Evolutionary conservation across 2,329 filamentous ascomycete species (phyloP).

Genomic region (Pseudogymnoascus sp.): DNA sequence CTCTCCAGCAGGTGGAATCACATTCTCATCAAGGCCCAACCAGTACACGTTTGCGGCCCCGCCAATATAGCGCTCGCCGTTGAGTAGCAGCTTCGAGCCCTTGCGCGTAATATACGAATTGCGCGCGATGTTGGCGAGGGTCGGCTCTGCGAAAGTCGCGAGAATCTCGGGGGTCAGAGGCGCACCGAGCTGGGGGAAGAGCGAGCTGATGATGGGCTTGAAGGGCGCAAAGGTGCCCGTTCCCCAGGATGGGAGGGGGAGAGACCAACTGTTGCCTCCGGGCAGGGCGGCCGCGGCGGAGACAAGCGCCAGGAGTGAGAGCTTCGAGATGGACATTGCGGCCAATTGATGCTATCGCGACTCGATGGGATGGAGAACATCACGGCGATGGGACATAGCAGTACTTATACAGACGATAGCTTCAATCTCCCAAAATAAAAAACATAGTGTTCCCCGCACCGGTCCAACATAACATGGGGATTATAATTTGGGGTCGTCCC

Average conservation of each 20-base stretch:
- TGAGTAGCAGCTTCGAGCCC: constrained; percentile 30
- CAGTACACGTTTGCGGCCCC: constrained; percentile 43
- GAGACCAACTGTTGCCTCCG: constrained; percentile 96
- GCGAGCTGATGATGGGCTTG: constrained; percentile 45
- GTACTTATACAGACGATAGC: constrained; percentile 1
- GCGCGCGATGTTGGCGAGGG: constrained; percentile 14
- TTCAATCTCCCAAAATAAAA: constrained; percentile 1
- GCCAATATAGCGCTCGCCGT: constrained; percentile 35
- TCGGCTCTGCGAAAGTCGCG: constrained; percentile 16
- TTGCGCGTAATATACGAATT: constrained; percentile 29
- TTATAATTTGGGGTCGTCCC: neutral
- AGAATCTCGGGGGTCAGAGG: constrained; percentile 19
- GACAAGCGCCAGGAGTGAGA: constrained; percentile 29
- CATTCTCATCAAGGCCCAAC: constrained; percentile 43
- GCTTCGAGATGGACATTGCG: constrained; percentile 37
- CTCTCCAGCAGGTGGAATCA: constrained; percentile 34
- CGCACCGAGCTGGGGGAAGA: constrained; percentile 12
- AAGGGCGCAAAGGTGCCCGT: constrained; percentile 93
- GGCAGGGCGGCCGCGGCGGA: constrained; percentile 58
- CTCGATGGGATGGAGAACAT: neutral
- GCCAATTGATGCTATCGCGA: constrained; percentile 41
- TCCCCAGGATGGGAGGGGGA: constrained; percentile 72
- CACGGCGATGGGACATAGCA: neutral
- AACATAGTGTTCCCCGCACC: neutral
- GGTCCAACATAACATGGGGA: constrained; percentile 1